These are phyloP conservation scores for Fusarium ambrosium DNA, from an alignment of 2,329 filamentous ascomycete genomes.

Conservation along the genomic window DNA sequence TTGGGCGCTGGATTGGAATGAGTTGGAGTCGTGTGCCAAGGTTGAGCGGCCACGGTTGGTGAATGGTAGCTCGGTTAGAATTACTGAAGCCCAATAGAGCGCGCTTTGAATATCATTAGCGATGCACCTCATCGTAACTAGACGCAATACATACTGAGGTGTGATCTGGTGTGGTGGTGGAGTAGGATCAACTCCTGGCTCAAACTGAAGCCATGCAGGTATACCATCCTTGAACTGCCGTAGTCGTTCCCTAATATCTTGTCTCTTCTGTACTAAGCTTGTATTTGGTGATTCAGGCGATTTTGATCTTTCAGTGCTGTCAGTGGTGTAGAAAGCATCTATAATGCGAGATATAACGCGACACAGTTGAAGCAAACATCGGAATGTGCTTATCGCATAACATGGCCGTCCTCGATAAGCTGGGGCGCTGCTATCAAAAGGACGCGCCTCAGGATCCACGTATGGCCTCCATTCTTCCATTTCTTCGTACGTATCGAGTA, in stretches of 20 bases:
- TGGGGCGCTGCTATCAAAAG: conserved; percentile 51
- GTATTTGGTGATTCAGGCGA: not conserved
- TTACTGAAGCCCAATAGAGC: conserved; percentile 6
- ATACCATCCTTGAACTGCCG: not conserved
- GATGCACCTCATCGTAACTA: not conserved
- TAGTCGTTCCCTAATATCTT: not conserved
- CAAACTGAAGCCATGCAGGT: not conserved
- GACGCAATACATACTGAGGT: not conserved
- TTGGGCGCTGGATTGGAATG: conserved; percentile 56
- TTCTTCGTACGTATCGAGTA: conserved; percentile 66
- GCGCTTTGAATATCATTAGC: not conserved
- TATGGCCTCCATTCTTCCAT: conserved; percentile 65
- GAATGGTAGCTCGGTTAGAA: conserved; percentile 52
- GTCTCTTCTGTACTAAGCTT: not conserved
- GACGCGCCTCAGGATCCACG: conserved; percentile 49
- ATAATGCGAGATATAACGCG: conserved; percentile 49
- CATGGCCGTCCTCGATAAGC: conserved; percentile 47
- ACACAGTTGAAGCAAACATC: conserved; percentile 58
- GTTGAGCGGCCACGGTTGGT: conserved; percentile 65
- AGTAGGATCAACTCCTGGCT: not conserved
- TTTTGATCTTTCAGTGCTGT: not conserved
- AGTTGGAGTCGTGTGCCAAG: conserved; percentile 55
- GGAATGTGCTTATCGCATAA: conserved; percentile 49
- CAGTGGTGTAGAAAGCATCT: not conserved
- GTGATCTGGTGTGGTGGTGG: conserved; percentile 2